Evolutionary conservation across 2,329 filamentous ascomycete species (phyloP).

Genomic region (Fusarium sp.): DNA sequence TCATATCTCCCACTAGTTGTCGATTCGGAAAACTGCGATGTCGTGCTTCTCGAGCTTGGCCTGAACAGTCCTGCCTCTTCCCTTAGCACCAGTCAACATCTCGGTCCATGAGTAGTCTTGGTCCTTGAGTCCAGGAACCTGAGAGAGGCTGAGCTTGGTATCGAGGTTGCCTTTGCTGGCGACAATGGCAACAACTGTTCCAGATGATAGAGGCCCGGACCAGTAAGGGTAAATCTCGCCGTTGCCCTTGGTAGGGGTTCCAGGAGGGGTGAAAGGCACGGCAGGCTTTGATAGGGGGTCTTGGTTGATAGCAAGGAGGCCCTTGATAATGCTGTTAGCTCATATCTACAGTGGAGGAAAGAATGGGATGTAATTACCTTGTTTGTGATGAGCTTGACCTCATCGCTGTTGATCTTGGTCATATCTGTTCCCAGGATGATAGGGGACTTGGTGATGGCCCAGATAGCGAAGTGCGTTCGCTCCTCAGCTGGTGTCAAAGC

Average conservation of each 20-base stretch:
- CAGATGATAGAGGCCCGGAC: slow-evolving; percentile 21
- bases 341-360: accelerated
- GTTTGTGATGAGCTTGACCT: slow-evolving; percentile 24
- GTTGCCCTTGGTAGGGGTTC: slow-evolving; percentile 13
- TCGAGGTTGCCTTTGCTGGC: slow-evolving; percentile 17
- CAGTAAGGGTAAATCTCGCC: slow-evolving; percentile 27
- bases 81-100: slow-evolving; percentile 19
- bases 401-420: slow-evolving; percentile 13
- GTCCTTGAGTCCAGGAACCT: slow-evolving; percentile 20
- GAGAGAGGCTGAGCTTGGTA: slow-evolving; percentile 17
- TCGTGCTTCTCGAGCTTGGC: slow-evolving; percentile 22
- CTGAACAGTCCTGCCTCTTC: slow-evolving; percentile 14
- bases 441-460: slow-evolving; percentile 27
- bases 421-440: slow-evolving; percentile 24
- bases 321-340: neutral
- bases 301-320: slow-evolving; percentile 22
- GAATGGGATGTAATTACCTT: neutral
- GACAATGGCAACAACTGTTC: slow-evolving; percentile 23
- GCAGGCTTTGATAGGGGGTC: slow-evolving; percentile 25
- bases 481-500: slow-evolving; percentile 18
- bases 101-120: slow-evolving; percentile 23
- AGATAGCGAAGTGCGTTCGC: slow-evolving; percentile 25
- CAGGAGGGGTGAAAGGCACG: slow-evolving; percentile 20
- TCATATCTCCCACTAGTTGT: slow-evolving; percentile 3
- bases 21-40: slow-evolving; percentile 15